A percentile compares a stretch with the other conserved stretches of the same genome.
phyloP scores from a whole-genome alignment of 352 stramenopile species.

The Globisporangium rhizosaccharum region DNA sequence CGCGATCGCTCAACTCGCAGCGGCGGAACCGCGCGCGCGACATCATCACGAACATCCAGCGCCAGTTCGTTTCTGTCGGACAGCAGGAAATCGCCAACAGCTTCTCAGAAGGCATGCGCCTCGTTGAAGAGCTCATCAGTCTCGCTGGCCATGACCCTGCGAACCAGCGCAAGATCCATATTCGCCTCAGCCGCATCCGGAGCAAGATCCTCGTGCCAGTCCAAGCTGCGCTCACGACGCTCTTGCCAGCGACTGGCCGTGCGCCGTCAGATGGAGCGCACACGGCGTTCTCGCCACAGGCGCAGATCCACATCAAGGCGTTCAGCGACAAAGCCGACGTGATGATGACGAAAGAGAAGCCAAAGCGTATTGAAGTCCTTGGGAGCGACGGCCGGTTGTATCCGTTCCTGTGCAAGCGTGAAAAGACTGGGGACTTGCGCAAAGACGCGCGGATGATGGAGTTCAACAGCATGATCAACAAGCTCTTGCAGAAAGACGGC shows the following conservation, averaged over 20 bases:
- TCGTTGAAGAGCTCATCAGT: conserved; percentile 93
- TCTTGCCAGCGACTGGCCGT: conserved; percentile 59
- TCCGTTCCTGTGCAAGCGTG: conserved; percentile 94
- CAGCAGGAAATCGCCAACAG: conserved; percentile 70
- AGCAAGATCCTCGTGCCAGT: conserved; percentile 77
- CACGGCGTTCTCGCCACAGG: conserved; percentile 52
- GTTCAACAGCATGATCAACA: conserved; percentile 99
- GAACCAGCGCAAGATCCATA: conserved; percentile 77
- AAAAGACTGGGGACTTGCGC: conserved; percentile 98
- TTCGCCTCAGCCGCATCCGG: conserved; percentile 64
- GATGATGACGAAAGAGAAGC: conserved; percentile 98
- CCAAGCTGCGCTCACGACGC: conserved; percentile 67
- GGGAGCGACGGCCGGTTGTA: conserved; percentile 72
- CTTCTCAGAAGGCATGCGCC: conserved; percentile 79
- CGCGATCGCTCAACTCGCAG: conserved; percentile 86
- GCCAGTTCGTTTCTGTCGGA: conserved; percentile 61
- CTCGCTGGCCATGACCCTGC: conserved; percentile 88
- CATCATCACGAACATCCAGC: conserved; percentile 54
- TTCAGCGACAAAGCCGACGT: conserved; percentile 92
- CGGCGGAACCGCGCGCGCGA: conserved; percentile 53
- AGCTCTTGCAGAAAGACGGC: conserved; percentile 91
- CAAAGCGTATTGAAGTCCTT: conserved; percentile 95
- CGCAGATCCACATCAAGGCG: conserved; percentile 81
- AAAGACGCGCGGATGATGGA: conserved; percentile 99
- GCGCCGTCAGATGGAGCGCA: conserved; percentile 49